Percentiles rank a stretch among this genome's conserved stretches.
phyloP scores from a whole-genome alignment of 495 filamentous ascomycete species.

The Pseudotulostoma volvatum region DNA sequence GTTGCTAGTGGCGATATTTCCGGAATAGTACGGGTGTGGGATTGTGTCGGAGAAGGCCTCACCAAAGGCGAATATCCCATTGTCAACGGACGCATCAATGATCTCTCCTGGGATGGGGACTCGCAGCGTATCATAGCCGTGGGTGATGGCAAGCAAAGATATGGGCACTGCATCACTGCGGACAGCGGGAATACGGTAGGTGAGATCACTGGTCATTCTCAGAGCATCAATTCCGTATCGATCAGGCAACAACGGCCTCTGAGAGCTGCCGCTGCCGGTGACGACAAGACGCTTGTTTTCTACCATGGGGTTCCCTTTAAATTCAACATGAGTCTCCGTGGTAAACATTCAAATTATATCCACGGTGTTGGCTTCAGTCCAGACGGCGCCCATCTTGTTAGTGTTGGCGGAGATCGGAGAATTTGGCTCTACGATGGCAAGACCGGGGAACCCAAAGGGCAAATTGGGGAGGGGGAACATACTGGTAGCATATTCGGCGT shows the following conservation, averaged over 20 bases:
- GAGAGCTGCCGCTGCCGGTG: conserved; percentile 76
- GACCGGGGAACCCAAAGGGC: conserved; percentile 62
- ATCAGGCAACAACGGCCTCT: conserved; percentile 80
- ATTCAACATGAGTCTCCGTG: conserved; percentile 60
- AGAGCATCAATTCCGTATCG: conserved; percentile 77
- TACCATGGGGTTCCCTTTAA: conserved; percentile 91
- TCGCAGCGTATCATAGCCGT: conserved; percentile 92
- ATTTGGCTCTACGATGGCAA: conserved; percentile 95
- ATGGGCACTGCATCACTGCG: conserved; percentile 85
- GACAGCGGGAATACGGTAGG: conserved; percentile 93
- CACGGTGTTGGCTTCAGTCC: conserved; percentile 82
- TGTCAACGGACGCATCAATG: conserved; percentile 87
- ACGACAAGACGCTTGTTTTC: conserved; percentile 80
- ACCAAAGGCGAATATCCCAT: conserved; percentile 79
- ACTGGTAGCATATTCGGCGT: conserved; percentile 86
- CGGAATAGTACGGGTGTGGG: conserved; percentile 81
- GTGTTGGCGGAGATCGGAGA: conserved; percentile 71
- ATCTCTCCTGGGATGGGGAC: conserved; percentile 95
- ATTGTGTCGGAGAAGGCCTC: conserved; percentile 40
- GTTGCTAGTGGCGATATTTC: conserved; percentile 83
- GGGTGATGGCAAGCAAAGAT: conserved; percentile 83
- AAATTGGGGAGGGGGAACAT: conserved; percentile 71
- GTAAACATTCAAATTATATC: conserved; percentile 73
- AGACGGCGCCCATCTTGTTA: conserved; percentile 68
- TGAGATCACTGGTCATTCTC: conserved; percentile 79